Conservation (phyloP, 148 eudicot species). For the Rhododendron mucronatum region DNA sequence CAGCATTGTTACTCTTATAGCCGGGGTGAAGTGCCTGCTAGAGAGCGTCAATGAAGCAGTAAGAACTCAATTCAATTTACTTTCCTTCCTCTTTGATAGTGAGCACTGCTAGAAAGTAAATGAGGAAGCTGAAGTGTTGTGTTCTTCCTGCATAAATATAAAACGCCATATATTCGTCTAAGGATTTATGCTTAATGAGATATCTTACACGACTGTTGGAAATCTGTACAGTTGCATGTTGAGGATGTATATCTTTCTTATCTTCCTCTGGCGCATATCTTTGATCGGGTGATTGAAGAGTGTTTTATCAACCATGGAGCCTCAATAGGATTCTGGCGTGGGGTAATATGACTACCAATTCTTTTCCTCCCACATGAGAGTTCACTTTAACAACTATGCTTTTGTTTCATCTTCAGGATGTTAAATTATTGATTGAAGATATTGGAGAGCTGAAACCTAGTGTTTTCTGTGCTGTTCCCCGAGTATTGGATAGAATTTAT, state of each 20-base stretch:
- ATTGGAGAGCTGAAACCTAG: slow-evolving; percentile 82
- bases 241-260: slow-evolving; percentile 86
- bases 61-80: slow-evolving; percentile 1
- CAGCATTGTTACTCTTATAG: slow-evolving; percentile 76
- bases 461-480: slow-evolving; percentile 94
- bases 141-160: neutral
- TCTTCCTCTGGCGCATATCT: slow-evolving; percentile 97
- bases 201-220: slow-evolving; percentile 7
- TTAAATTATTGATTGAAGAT: slow-evolving; percentile 77
- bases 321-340: slow-evolving; percentile 95
- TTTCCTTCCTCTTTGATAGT: neutral
- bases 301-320: slow-evolving; percentile 73
- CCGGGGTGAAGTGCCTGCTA: slow-evolving; percentile 69
- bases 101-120: neutral
- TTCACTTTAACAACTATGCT: slow-evolving; percentile 5
- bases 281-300: slow-evolving; percentile 97
- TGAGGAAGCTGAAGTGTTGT: neutral
- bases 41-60: slow-evolving; percentile 78
- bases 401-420: slow-evolving; percentile 58
- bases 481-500: slow-evolving; percentile 90
- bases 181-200: neutral
- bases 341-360: slow-evolving; percentile 51
- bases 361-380: neutral
- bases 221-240: slow-evolving; percentile 46
- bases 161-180: neutral